Percentiles rank a stretch among this genome's conserved stretches.
Conservation (phyloP, 495 filamentous ascomycete species). For the Letharia columbiana region DNA sequence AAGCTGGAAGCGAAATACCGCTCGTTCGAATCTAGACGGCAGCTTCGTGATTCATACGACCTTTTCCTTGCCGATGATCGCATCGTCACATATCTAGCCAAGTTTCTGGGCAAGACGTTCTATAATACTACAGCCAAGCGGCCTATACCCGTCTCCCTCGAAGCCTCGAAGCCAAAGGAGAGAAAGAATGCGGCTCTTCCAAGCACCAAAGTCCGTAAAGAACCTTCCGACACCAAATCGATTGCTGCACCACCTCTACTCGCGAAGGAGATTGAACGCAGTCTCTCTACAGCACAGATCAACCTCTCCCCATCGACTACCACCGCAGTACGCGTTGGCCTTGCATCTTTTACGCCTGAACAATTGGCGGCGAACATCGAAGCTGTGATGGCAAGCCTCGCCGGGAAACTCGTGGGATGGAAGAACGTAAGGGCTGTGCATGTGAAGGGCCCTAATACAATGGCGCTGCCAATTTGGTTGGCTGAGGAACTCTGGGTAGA, state of each 20-base stretch:
- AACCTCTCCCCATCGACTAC: slow-evolving; percentile 58
- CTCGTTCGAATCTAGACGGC: slow-evolving; percentile 74
- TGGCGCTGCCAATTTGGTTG: slow-evolving; percentile 84
- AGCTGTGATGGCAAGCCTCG: slow-evolving; percentile 56
- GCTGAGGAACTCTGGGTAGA: slow-evolving; percentile 84
- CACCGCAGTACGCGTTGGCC: slow-evolving; percentile 62
- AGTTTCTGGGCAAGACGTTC: slow-evolving; percentile 75
- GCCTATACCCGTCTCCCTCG: slow-evolving; percentile 73
- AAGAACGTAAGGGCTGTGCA: slow-evolving; percentile 72
- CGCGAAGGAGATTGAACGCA: slow-evolving; percentile 62
- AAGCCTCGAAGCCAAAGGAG: slow-evolving; percentile 53
- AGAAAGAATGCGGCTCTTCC: slow-evolving; percentile 29
- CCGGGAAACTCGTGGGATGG: slow-evolving; percentile 76
- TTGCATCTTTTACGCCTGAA: slow-evolving; percentile 61
- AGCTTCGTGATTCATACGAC: slow-evolving; percentile 75
- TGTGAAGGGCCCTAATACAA: slow-evolving; percentile 79
- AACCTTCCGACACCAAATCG: slow-evolving; percentile 30
- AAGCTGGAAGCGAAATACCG: slow-evolving; percentile 83
- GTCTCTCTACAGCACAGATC: slow-evolving; percentile 63
- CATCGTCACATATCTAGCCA: slow-evolving; percentile 67
- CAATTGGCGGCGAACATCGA: slow-evolving; percentile 72
- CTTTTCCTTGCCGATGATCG: slow-evolving; percentile 83
- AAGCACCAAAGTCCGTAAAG: slow-evolving; percentile 36
- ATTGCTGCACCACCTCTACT: slow-evolving; percentile 45
- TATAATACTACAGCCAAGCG: slow-evolving; percentile 71